Evolutionary conservation across 2,329 filamentous ascomycete species (phyloP), one percentile per base, ranked within the genome.

Genomic region (Periglandula ipomoeae): DNA sequence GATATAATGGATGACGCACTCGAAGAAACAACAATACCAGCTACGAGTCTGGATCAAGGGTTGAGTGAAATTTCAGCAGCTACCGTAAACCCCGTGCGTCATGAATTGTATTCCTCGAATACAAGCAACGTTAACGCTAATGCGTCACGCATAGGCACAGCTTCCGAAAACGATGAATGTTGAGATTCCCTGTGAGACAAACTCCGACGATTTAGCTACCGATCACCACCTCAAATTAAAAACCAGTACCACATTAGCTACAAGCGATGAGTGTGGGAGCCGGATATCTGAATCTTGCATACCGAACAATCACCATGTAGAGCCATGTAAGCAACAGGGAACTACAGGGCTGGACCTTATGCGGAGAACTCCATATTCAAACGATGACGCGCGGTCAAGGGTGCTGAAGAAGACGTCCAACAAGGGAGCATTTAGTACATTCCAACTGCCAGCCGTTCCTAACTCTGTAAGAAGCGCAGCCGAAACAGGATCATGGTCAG

Each of bases 401-500:
- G 6, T 11, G 11, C 11, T 44, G 19, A 40, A 38, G 13, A 30
- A 9, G 23, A 37, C 30, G 17, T 35, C 34, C 4, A 17, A 47
- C 8, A 49, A 30, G 44, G 34, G 44, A 19, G 47, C 44, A 10
- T 50, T 50, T 40, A 24, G 35, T 41, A 20, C 27, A 22, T 13
- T 46, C 19, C 24, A 45, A 20, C 20, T n/a, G 17, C 27, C 51
- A 23, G 30, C 40, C 5, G 22, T 41, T 42, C 11, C 24, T 15
- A 27, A 24, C 24, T 24, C 30, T 38, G 15, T 22, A 22, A 44
- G 39, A 44, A 48, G 13, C 9, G 22, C 30, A 13, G 23, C 40
- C 27, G 57, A 63, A 7, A 38, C 56, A 23, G 65, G 59, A 26
- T 57, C 58, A 19, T 69, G 67, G 66, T 61, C 66, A 68, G 32